Conservation (phyloP, 2,329 filamentous ascomycete species). For the Epichloe sp. region DNA sequence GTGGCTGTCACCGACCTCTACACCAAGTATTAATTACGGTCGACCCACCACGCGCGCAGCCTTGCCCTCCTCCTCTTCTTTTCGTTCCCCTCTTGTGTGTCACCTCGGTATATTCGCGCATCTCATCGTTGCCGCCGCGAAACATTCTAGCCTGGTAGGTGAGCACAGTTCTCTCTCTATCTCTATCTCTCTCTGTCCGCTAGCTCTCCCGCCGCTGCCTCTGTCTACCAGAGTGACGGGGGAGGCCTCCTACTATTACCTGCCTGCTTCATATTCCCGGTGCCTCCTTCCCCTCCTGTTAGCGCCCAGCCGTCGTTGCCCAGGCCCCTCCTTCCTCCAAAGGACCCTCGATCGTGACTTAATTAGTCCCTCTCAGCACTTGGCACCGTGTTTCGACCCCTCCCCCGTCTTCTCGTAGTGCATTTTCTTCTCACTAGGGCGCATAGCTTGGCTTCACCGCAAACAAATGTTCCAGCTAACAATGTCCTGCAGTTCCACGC, state of each 20-base stretch:
- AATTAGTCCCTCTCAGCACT: neutral
- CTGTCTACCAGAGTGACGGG: neutral
- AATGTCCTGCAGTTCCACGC: neutral
- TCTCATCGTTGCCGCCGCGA: neutral
- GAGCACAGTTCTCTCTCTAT: neutral
- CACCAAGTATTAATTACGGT: neutral
- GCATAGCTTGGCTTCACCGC: neutral
- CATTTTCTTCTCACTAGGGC: neutral
- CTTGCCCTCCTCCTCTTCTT: neutral
- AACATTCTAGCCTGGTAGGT: neutral
- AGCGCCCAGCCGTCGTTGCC: neutral
- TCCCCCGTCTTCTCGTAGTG: neutral
- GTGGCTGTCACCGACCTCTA: neutral
- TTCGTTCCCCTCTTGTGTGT: neutral
- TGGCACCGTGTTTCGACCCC: neutral
- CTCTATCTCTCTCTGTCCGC: neutral
- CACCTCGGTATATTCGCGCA: neutral
- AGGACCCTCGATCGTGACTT: neutral
- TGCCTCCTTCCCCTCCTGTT: neutral
- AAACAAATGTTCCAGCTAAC: slow-evolving; percentile 1
- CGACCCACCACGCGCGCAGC: neutral
- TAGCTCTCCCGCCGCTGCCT: neutral
- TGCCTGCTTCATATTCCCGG: no score
- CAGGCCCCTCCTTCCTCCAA: neutral
- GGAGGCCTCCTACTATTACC: no score